These are phyloP conservation scores for Penicillium alfredii DNA, from an alignment of 495 filamentous ascomycete species.

Conservation along the genomic window DNA sequence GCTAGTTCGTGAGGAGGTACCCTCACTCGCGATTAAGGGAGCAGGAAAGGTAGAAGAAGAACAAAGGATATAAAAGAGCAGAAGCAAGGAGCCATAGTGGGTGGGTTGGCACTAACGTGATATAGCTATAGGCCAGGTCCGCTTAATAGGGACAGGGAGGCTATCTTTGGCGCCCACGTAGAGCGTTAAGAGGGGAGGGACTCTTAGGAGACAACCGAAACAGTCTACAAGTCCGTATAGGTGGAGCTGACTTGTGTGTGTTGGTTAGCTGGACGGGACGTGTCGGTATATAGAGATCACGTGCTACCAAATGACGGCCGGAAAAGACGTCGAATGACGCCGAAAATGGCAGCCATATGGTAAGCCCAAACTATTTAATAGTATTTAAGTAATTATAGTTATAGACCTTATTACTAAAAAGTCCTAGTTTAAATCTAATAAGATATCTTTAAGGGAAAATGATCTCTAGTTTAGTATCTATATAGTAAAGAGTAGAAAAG, in stretches of 20 bases:
- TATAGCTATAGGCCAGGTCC: no score
- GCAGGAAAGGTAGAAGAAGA: neutral
- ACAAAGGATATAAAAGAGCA: conserved; percentile 1
- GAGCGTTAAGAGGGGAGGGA: no score
- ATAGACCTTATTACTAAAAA: no score
- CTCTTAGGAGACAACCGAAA: no score
- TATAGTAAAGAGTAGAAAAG: no score
- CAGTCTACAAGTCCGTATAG: neutral
- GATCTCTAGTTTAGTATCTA: no score
- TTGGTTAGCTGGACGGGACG: neutral
- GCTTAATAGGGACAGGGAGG: no score
- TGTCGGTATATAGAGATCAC: conserved; percentile 1
- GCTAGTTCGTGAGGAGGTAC: neutral
- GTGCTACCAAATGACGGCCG: conserved; percentile 4
- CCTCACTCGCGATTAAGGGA: conserved; percentile 2
- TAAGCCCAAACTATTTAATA: conserved; percentile 6
- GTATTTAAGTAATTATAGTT: no score
- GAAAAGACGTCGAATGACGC: conserved; percentile 2
- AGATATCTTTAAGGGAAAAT: no score
- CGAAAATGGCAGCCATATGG: conserved; percentile 4
- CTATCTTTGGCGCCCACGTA: conserved; percentile 4
- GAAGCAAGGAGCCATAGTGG: neutral
- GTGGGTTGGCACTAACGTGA: neutral
- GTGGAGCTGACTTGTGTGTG: conserved; percentile 4
- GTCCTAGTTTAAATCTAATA: no score